Base-by-base conservation (phyloP, 1,139 yeast genomes). In the Zhuliangozyma parablackwelliae region DNA sequence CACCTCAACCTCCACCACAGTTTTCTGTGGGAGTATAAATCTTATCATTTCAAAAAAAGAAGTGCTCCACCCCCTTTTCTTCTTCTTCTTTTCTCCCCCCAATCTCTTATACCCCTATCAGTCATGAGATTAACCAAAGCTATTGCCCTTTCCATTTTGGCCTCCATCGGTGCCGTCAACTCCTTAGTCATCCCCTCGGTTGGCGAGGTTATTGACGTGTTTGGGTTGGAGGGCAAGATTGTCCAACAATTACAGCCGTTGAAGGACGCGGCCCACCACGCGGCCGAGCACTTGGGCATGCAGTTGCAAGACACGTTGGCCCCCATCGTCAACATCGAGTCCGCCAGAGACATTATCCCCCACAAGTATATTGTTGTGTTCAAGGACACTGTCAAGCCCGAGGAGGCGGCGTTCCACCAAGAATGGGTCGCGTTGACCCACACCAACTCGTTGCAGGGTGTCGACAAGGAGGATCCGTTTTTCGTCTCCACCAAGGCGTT, bases 351-450 rank as follows among this genome's bases (percentile, higher is more conserved):
- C 48, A 51, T 74, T 37, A 75, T 87, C 49, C 85, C 89, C 35
- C 78, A 85, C 68, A 80, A 84, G 56, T 89, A 86, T 66, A 86
- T 87, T 45, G 85, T 67, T 31, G 88, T 86, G 34, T 78, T 87
- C 65, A 87, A 86, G 69, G 75, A 78, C 35, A 76, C 69, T 36
- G 66, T 79, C 33, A 54, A 72, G 25, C 58, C 67, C 21, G 75
- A 75, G 29, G 74, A 74, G 41, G 64, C 77, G 26, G 67, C 69
- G 26, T 71, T 75, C 67, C 96, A 88, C 65, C 74, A 72, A 53
- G 72, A 74, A 50, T 73, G 84, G 80, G 78, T 84, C 47, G 65
- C 71, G 35, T 34, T 39, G 16, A 39, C 44, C 31, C 81, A 80
- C 57, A 56, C 60, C 31, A 62, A 61, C 48, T 45, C 63, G 39